phyloP scores from a whole-genome alignment of 1,139 yeast species.

The Ogataea hybrid region DNA sequence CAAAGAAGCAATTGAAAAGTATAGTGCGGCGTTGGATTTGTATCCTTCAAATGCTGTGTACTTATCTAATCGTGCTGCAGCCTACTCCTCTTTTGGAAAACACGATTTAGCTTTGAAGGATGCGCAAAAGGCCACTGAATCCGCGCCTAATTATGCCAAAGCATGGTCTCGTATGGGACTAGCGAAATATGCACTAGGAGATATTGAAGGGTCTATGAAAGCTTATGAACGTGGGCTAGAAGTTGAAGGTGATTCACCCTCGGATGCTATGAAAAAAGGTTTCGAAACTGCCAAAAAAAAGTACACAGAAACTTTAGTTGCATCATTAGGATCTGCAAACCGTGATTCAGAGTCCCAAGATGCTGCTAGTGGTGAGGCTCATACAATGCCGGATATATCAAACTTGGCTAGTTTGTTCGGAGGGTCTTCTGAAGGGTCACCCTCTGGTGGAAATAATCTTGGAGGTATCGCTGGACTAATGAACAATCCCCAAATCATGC shows the following conservation, averaged over 20 bases:
- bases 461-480: conserved; percentile 69
- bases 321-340: conserved; percentile 33
- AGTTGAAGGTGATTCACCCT: conserved; percentile 79
- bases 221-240: conserved; percentile 89
- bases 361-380: conserved; percentile 29
- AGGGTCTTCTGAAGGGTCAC: conserved; percentile 52
- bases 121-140: conserved; percentile 74
- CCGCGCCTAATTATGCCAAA: conserved; percentile 80
- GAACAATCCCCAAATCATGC: conserved; percentile 88
- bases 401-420: conserved; percentile 37
- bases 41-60: conserved; percentile 78
- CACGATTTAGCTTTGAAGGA: conserved; percentile 80
- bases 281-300: conserved; percentile 89
- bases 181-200: conserved; percentile 88
- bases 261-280: conserved; percentile 91
- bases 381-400: conserved; percentile 37
- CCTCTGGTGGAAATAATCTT: conserved; percentile 45
- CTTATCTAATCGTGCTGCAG: conserved; percentile 95
- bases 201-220: conserved; percentile 82
- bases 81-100: conserved; percentile 74
- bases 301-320: conserved; percentile 70
- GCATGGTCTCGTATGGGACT: conserved; percentile 95
- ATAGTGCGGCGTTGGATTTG: conserved; percentile 76
- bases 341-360: conserved; percentile 24
- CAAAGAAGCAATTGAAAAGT: conserved; percentile 66